These are phyloP conservation scores for Fistulifera pelliculosa DNA, from an alignment of 108 stramenopile genomes.

Conservation along the genomic window DNA sequence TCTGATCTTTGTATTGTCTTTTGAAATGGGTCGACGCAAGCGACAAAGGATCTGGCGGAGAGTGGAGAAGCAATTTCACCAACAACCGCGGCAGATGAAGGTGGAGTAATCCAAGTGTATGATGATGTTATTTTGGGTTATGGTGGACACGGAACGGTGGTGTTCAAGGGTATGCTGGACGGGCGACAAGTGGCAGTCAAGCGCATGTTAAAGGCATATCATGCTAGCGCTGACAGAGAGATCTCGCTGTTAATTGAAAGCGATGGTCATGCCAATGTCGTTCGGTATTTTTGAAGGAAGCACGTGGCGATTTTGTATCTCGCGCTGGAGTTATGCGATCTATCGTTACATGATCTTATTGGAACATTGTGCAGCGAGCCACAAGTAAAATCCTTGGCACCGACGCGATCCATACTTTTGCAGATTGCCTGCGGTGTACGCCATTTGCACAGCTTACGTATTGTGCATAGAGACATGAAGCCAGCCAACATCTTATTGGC, in stretches of 20 bases:
- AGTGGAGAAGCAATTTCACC: background rate
- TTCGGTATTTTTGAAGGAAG: slow-evolving; percentile 86
- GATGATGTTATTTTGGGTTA: slow-evolving; percentile 81
- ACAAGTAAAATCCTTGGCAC: slow-evolving; percentile 6
- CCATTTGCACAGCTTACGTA: slow-evolving; percentile 84
- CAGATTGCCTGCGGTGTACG: slow-evolving; percentile 82
- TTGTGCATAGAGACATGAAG: slow-evolving; percentile 86
- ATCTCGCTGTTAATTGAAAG: slow-evolving; percentile 88
- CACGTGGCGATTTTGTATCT: slow-evolving; percentile 92
- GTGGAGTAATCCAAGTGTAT: slow-evolving; percentile 74
- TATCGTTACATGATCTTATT: slow-evolving; percentile 83
- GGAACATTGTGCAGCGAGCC: slow-evolving; percentile 26
- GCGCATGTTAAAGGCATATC: slow-evolving; percentile 88
- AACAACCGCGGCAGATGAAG: background rate
- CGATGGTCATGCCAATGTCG: slow-evolving; percentile 89
- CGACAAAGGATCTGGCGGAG: slow-evolving; percentile 41
- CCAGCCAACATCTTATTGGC: slow-evolving; percentile 92
- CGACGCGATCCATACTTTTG: slow-evolving; percentile 53
- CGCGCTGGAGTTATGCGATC: slow-evolving; percentile 88
- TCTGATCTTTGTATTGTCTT: slow-evolving; percentile 67
- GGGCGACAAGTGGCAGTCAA: slow-evolving; percentile 92
- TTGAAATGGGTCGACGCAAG: slow-evolving; percentile 74
- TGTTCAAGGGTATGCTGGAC: slow-evolving; percentile 85
- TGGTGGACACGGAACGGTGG: slow-evolving; percentile 95
- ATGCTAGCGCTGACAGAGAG: slow-evolving; percentile 88